phyloP scores from a whole-genome alignment of 257 asterid species.

The Nicotiana tomentosiformis region DNA sequence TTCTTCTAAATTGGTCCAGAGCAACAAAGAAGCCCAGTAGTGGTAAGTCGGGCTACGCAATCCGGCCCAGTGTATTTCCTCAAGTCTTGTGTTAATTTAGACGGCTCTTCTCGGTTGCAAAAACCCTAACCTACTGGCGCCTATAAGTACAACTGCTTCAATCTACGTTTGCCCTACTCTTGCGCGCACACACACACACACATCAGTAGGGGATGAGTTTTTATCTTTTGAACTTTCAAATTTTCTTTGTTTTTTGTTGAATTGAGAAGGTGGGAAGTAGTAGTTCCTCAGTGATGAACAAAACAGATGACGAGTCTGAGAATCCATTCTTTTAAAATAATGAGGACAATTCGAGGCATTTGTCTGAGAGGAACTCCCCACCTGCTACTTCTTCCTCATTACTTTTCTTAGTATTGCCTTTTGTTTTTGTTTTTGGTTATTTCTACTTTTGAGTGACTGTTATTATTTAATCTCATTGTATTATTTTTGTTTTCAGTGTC shows the following conservation, averaged over 20 bases:
- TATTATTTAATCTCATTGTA: neutral
- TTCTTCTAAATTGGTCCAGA: too few relatives aligned
- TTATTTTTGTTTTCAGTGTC: neutral
- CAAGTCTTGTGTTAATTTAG: neutral
- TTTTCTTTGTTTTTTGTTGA: neutral
- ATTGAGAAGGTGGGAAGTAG: neutral
- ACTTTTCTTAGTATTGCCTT: neutral
- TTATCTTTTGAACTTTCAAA: neutral
- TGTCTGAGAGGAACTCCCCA: conserved; percentile 60
- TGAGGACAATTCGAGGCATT: conserved; percentile 88
- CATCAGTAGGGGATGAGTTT: neutral
- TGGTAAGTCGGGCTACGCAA: neutral
- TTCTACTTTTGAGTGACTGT: neutral
- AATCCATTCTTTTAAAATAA: conserved; percentile 56
- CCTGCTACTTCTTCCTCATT: neutral
- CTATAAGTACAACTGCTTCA: neutral
- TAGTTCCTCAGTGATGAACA: conserved; percentile 65
- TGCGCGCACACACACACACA: too few relatives aligned
- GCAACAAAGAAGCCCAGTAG: too few relatives aligned
- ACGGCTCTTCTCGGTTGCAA: neutral
- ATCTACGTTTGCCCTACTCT: rapidly evolving
- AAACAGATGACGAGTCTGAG: conserved; percentile 86
- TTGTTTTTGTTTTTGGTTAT: neutral
- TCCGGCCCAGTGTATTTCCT: neutral
- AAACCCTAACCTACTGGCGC: neutral